These are phyloP conservation scores for Backusella mclennaniae DNA, from an alignment of 192 early-diverging fungal genomes.

Conservation along the genomic window DNA sequence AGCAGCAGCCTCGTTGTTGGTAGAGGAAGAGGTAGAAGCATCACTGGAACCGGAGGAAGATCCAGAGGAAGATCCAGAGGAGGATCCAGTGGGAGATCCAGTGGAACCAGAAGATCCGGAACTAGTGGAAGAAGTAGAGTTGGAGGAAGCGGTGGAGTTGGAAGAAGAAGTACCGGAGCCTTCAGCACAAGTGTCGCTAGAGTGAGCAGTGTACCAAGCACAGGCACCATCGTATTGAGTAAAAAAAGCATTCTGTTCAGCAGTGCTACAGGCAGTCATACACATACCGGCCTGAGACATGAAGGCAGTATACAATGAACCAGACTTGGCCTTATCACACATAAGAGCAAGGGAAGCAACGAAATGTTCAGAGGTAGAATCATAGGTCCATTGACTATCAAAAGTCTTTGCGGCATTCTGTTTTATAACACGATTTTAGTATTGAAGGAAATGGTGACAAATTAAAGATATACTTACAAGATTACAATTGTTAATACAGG, in stretches of 20 bases:
- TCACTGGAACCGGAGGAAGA: background rate
- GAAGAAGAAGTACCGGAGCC: background rate
- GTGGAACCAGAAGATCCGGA: background rate
- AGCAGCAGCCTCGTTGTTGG: conserved; percentile 38
- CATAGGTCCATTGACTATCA: conserved; percentile 18
- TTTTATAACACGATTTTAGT: background rate
- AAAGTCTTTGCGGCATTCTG: conserved; percentile 32
- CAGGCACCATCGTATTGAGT: conserved; percentile 19
- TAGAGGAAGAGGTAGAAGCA: conserved; percentile 23
- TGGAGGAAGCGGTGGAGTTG: background rate
- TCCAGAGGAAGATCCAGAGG: no score
- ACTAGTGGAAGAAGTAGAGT: background rate
- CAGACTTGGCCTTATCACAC: conserved; percentile 22
- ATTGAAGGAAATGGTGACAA: background rate
- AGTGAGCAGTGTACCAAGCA: conserved; percentile 23
- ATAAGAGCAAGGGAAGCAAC: conserved; percentile 26
- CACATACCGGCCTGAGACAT: conserved; percentile 37
- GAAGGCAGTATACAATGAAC: conserved; percentile 28
- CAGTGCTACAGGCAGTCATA: conserved; percentile 9
- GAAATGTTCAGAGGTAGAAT: conserved; percentile 29
- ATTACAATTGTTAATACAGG: conserved; percentile 31
- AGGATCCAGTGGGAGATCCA: background rate
- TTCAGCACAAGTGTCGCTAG: conserved; percentile 3
- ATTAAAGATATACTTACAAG: conserved; percentile 18
- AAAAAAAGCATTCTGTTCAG: conserved; percentile 25